A percentile compares a stretch with the other conserved stretches of the same genome.
Evolutionary conservation across 2,329 filamentous ascomycete species (phyloP).

Genomic region (Beauveria brongniartii): DNA sequence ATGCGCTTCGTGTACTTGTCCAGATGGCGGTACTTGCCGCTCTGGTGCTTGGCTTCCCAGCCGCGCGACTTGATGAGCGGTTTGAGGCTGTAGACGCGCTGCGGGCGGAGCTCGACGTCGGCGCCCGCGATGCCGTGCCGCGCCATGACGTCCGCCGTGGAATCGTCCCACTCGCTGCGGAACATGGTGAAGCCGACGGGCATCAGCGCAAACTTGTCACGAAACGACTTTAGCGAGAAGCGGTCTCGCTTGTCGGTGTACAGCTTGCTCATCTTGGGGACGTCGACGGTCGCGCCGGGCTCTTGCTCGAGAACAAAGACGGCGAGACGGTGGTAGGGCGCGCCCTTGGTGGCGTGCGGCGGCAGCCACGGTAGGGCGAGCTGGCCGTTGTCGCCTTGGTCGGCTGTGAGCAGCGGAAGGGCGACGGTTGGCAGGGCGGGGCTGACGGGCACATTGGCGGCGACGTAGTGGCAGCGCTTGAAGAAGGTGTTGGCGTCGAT

Average conservation of each 20-base stretch:
- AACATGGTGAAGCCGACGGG: constrained; percentile 83
- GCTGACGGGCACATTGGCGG: constrained; percentile 51
- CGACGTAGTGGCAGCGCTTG: constrained; percentile 81
- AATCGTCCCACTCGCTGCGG: constrained; percentile 82
- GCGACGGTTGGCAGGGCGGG: constrained; percentile 52
- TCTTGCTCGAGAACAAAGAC: constrained; percentile 79
- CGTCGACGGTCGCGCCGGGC: constrained; percentile 46
- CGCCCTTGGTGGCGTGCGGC: constrained; percentile 80
- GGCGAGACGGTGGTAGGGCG: constrained; percentile 81
- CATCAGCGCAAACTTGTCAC: constrained; percentile 57
- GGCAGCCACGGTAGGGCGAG: constrained; percentile 75
- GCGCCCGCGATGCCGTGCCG: constrained; percentile 65
- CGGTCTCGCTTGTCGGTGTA: constrained; percentile 47
- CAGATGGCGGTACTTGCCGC: constrained; percentile 55
- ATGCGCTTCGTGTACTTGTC: constrained; percentile 60
- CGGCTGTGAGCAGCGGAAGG: constrained; percentile 44
- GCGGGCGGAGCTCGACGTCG: constrained; percentile 77
- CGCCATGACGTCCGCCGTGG: constrained; percentile 80
- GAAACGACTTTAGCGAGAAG: constrained; percentile 69
- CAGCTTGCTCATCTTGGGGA: constrained; percentile 45
- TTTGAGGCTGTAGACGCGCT: constrained; percentile 64
- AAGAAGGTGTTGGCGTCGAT: constrained; percentile 66
- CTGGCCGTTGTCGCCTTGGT: constrained; percentile 19
- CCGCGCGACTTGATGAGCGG: constrained; percentile 51
- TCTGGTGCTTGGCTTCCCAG: constrained; percentile 59